Evolutionary conservation across 163 green algal genomes (phyloP), one percentile per base, ranked within the genome.

Genomic region (Scenedesmus sp.): DNA sequence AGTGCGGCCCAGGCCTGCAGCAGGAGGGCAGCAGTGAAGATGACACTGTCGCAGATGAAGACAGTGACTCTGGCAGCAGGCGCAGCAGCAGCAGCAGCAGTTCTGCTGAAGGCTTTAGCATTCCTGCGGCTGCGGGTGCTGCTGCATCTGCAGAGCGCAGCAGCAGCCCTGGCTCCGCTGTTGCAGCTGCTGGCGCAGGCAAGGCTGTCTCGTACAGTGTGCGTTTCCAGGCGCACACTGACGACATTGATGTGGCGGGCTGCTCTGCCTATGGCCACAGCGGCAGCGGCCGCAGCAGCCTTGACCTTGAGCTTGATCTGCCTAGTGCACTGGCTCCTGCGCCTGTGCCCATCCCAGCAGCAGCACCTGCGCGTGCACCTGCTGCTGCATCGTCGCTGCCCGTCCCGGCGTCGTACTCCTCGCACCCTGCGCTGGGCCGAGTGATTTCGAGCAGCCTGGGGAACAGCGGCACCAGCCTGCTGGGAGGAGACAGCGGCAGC

Each of bases 231-330:
- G n/a, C 57, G 46, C 26, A 54, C 23, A 46, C 26, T 8, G 83
- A 67, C 59, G 18, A 52, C 57, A 54, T 46, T 54, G 15, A 76
- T n/a, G 56, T 20, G 13, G 82, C 57, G 54, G 82, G 82, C 16
- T 15, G 55, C n/a, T 67, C 52, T 16, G n/a, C 3, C 18, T 64
- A 73, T 77, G 84, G 59, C 20, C 84, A 89, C 62, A 79, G 57
- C n/a, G 23, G 60, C 84, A 46, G 84, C 59, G 62, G 84, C n/a
- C 26, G 84, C 84, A 89, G 59, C 59, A 89, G 84, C 84, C 57
- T 77, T 62, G 88, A 92, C 5, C 60, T 59, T 56, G 88, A 92
- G 82, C 54, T 89, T 6, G 81, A 92, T 4, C 66, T 92, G 52
- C 81, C 82, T 8, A 89, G 66, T 26, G 88, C 81, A 13, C 70